These are phyloP conservation scores for Diaporthe ampelina DNA, from an alignment of 2,329 filamentous ascomycete species.

Conservation along the genomic window DNA sequence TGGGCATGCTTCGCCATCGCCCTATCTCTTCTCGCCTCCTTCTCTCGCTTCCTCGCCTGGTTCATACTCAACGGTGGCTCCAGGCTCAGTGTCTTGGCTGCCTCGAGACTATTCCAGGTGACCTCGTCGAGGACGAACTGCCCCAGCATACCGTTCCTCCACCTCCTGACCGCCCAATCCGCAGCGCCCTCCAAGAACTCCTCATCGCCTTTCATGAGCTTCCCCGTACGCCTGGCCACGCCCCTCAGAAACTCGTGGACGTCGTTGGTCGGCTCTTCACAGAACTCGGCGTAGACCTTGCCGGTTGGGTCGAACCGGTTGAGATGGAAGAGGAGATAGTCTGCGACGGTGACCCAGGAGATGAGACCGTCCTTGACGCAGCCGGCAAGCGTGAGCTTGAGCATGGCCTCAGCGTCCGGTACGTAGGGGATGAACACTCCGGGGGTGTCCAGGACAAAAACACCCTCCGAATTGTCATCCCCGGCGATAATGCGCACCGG, in stretches of 20 bases:
- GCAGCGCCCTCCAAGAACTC: slow-evolving; percentile 81
- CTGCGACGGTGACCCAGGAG: slow-evolving; percentile 81
- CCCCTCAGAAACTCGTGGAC: slow-evolving; percentile 78
- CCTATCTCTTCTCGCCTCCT: slow-evolving; percentile 65
- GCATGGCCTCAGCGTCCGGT: slow-evolving; percentile 86
- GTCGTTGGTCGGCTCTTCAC: slow-evolving; percentile 82
- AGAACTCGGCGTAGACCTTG: slow-evolving; percentile 72
- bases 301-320: slow-evolving; percentile 73
- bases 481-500: slow-evolving; percentile 80
- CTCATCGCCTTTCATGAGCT: slow-evolving; percentile 79
- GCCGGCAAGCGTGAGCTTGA: slow-evolving; percentile 93
- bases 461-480: slow-evolving; percentile 66
- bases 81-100: slow-evolving; percentile 61
- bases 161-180: slow-evolving; percentile 84
- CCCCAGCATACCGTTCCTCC: slow-evolving; percentile 83
- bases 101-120: slow-evolving; percentile 67
- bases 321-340: slow-evolving; percentile 89
- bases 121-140: slow-evolving; percentile 85
- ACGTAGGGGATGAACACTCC: slow-evolving; percentile 97
- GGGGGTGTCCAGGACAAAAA: slow-evolving; percentile 92
- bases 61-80: slow-evolving; percentile 72
- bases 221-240: slow-evolving; percentile 81
- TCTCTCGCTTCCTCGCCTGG: slow-evolving; percentile 77
- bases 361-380: slow-evolving; percentile 93
- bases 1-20: slow-evolving; percentile 49